Conservation (phyloP, 768 basidiomycete species). For the Exidia glandulosa region DNA sequence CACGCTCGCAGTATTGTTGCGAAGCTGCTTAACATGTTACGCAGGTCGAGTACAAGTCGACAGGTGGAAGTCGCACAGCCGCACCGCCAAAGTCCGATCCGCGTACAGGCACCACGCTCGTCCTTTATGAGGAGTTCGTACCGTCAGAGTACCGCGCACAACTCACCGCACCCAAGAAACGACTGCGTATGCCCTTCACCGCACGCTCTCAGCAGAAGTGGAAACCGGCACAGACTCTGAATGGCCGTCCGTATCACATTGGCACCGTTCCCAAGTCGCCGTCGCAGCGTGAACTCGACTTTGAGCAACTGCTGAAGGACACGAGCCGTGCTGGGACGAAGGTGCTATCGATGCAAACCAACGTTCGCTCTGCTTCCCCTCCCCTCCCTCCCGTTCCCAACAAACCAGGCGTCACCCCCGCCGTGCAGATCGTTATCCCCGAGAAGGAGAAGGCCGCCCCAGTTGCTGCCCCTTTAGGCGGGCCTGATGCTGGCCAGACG, state of each 20-base stretch:
- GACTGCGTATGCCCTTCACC: constrained; percentile 34
- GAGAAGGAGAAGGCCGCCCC: constrained; percentile 3
- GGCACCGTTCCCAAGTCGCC: constrained; percentile 45
- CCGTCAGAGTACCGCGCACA: constrained; percentile 78
- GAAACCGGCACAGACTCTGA: constrained; percentile 76
- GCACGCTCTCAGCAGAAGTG: constrained; percentile 34
- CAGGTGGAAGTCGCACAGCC: constrained; percentile 18
- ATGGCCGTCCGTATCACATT: constrained; percentile 64
- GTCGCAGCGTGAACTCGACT: constrained; percentile 57
- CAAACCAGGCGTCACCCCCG: constrained; percentile 1
- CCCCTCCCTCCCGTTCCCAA: constrained; percentile 2
- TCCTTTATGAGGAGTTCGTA: constrained; percentile 91
- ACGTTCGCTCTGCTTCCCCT: not conserved
- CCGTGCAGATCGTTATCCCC: constrained; percentile 1
- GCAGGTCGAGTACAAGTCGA: constrained; percentile 83
- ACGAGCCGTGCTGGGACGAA: not conserved
- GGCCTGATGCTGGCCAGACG: not conserved
- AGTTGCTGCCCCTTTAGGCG: not conserved
- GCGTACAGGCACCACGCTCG: constrained; percentile 55
- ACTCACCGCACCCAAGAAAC: constrained; percentile 33
- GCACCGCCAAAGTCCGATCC: constrained; percentile 38
- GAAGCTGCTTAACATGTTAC: not conserved
- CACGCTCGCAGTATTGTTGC: not conserved
- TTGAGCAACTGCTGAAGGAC: constrained; percentile 51
- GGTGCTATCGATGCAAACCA: not conserved